Conservation (phyloP, 805 yeast species). For the Pachysolen tannophilus region DNA sequence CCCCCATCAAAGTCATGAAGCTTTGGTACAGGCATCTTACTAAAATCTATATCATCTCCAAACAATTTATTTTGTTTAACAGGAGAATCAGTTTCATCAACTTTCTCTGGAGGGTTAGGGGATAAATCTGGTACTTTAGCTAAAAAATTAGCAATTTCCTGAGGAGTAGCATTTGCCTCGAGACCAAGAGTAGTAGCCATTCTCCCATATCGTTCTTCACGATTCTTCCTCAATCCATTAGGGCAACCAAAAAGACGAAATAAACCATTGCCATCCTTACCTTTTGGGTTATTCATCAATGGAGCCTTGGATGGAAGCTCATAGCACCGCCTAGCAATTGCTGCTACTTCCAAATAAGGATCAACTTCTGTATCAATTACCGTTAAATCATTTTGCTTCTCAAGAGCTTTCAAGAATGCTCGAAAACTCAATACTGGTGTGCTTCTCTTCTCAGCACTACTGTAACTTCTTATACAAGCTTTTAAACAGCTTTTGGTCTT, state of each 20-base stretch:
- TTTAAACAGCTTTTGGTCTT: too few relatives aligned
- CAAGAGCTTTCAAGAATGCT: conserved; percentile 18
- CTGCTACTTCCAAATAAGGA: conserved; percentile 21
- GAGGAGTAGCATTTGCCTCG: conserved; percentile 15
- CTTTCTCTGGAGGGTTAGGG: conserved; percentile 12
- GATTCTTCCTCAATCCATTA: conserved; percentile 15
- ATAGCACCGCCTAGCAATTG: conserved; percentile 19
- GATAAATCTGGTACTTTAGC: conserved; percentile 13
- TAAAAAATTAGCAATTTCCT: conserved; percentile 17
- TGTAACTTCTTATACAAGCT: too few relatives aligned
- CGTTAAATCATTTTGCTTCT: conserved; percentile 17
- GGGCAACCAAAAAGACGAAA: conserved; percentile 18
- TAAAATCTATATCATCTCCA: conserved; percentile 16
- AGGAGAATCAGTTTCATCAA: conserved; percentile 14
- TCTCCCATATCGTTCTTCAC: conserved; percentile 18
- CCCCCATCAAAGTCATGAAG: conserved; percentile 20
- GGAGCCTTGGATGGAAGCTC: conserved; percentile 19
- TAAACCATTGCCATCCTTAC: conserved; percentile 11
- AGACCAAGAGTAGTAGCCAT: conserved; percentile 19
- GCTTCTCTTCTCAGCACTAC: too few relatives aligned
- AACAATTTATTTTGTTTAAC: conserved; percentile 13
- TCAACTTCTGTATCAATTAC: conserved; percentile 18
- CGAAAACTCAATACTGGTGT: conserved; percentile 18
- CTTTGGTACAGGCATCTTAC: conserved; percentile 15
- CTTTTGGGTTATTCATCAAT: conserved; percentile 16